Evolutionary conservation across 176 grass and related monocot species (phyloP), one percentile per base, ranked within the genome.

Genomic region (Oropetium thomaeum): DNA sequence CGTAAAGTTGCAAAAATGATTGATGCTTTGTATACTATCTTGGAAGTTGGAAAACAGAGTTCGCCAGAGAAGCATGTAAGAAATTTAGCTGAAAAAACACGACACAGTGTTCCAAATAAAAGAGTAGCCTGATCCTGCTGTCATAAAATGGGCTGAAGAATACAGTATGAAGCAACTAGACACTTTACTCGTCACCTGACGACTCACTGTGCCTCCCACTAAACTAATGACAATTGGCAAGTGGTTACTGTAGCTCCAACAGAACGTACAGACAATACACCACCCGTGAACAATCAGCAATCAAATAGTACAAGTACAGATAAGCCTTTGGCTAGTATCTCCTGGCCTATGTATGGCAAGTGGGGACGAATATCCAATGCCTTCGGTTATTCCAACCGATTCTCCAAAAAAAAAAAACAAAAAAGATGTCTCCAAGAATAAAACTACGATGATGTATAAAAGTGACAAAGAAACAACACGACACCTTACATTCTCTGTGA

Each of bases 341-440:
- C 53, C 20, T 71, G 53, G 8, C 71, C 45, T 51, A 33, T 17
- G 65, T 51, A 33, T 17, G 65, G 65, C 57, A 62, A 85, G 69
- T 67, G 68, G 75, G 59, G 16, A 73, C n/a, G n/a, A n/a, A n/a
- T 30, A 20, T 44, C 32, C 43, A 55, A 33, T 14, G 29, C 28
- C 35, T 32, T 38, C 31, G 37, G 58, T 37, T 19, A 87, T 79
- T 71, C 47, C 80, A 96, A 84, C 89, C 69, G 61, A 86, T 68
- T 82, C 51, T 96, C 89, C 89, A 76, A 75, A 33, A 73, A 91
- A 71, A 47, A 76, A 42, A 54, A 44, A 29, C 23, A 59, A 59
- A 78, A 85, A 91, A 72, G 20, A 71, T 54, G 39, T 23, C 35
- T 14, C 34, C 30, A 66, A 59, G 70, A 61, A 67, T 61, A 49